Percentiles rank a stretch among this genome's conserved stretches.
Conservation (phyloP, 768 basidiomycete species). For the Lactarius pseudohatsudake region DNA sequence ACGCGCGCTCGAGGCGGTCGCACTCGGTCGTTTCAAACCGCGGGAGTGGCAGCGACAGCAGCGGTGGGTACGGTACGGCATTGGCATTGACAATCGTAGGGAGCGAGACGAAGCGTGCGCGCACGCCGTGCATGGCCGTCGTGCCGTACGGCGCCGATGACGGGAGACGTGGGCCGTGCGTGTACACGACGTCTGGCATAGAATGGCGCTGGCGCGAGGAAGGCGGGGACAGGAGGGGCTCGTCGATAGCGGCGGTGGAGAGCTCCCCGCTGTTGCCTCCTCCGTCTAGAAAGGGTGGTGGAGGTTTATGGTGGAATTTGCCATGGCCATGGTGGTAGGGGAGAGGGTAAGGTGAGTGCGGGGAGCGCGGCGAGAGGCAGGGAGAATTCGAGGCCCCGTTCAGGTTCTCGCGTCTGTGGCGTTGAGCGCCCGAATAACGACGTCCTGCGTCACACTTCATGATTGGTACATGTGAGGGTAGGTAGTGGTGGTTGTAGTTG, state of each 20-base stretch:
- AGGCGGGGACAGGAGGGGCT: neutral
- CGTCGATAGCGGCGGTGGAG: neutral
- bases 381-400: neutral
- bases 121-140: conserved; percentile 4
- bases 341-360: conserved; percentile 14
- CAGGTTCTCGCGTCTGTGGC: conserved; percentile 14
- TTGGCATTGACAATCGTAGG: conserved; percentile 1
- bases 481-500: neutral
- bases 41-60: neutral
- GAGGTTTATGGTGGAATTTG: neutral
- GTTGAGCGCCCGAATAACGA: conserved; percentile 11
- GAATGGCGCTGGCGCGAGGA: conserved; percentile 12
- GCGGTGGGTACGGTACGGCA: neutral
- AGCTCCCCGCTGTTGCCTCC: neutral
- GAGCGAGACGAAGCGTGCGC: conserved; percentile 24
- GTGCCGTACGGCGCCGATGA: neutral
- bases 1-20: conserved; percentile 25
- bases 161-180: conserved; percentile 15
- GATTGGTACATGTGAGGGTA: neutral
- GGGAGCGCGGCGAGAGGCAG: conserved; percentile 11
- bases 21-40: conserved; percentile 16
- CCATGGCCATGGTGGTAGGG: conserved; percentile 16
- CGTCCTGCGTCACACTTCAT: conserved; percentile 16
- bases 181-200: conserved; percentile 15
- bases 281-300: neutral